Conservation (phyloP, 352 stramenopile genomes). For the Phytopythium sindhum region DNA sequence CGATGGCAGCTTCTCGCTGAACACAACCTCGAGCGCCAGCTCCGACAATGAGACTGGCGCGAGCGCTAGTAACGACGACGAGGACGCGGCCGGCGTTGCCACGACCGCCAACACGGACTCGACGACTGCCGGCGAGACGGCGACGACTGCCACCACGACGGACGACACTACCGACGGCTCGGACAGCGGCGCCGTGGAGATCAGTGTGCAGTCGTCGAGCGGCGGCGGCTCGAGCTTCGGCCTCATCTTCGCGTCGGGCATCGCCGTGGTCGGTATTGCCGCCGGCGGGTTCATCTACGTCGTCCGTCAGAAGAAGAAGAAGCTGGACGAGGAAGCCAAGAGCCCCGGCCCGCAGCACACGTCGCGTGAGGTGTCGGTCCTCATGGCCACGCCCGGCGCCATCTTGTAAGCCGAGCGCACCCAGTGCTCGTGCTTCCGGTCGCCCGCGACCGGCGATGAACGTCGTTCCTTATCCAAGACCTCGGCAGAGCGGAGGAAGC, state of each 20-base stretch:
- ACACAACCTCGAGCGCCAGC: slow-evolving; percentile 11
- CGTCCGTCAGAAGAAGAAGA: slow-evolving; percentile 52
- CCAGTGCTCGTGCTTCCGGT: neutral
- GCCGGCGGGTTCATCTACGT: slow-evolving; percentile 41
- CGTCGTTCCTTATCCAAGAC: neutral
- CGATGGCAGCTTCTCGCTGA: slow-evolving; percentile 25
- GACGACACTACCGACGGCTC: slow-evolving; percentile 9
- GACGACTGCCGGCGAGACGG: neutral
- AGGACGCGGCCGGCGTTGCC: slow-evolving; percentile 13
- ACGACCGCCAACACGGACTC: slow-evolving; percentile 11
- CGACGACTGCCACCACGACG: slow-evolving; percentile 15
- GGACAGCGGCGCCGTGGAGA: slow-evolving; percentile 18
- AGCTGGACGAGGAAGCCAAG: slow-evolving; percentile 38
- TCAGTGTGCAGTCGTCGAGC: slow-evolving; percentile 48
- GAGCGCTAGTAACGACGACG: slow-evolving; percentile 18
- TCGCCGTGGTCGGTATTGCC: slow-evolving; percentile 30
- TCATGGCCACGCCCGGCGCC: slow-evolving; percentile 30
- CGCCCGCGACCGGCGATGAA: neutral
- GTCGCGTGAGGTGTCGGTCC: slow-evolving; percentile 30
- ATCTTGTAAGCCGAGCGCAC: slow-evolving; percentile 11
- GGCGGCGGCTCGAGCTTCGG: slow-evolving; percentile 22
- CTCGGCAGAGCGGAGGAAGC: neutral
- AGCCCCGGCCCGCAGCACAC: slow-evolving; percentile 26
- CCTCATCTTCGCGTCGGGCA: slow-evolving; percentile 30
- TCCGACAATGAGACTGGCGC: neutral